phyloP scores from a whole-genome alignment of 306 rosid genomes.

The Vigna nakashimae region DNA sequence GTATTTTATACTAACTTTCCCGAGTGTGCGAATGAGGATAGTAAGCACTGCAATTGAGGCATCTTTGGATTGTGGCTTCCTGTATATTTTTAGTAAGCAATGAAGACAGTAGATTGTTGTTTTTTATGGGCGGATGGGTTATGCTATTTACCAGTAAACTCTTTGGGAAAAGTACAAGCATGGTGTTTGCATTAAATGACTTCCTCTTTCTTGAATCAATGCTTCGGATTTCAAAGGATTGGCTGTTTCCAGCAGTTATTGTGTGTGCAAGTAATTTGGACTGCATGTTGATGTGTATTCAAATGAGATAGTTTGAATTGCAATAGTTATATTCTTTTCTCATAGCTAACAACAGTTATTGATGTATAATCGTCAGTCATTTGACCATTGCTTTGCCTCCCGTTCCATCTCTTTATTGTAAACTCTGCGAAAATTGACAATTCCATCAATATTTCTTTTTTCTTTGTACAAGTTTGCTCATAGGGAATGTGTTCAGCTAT shows the following conservation, averaged over 20 bases:
- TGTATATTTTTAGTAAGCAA: not conserved
- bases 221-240: not conserved
- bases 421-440: not conserved
- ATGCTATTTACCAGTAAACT: not conserved
- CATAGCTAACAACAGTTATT: not conserved
- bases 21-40: not conserved
- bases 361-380: not conserved
- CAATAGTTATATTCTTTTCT: not conserved
- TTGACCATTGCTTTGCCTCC: not conserved
- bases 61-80: not conserved
- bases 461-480: slow-evolving; percentile 65
- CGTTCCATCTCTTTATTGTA: not conserved
- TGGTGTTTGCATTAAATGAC: not conserved
- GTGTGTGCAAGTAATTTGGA: not conserved
- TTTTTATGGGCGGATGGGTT: not conserved
- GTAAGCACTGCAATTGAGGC: not conserved
- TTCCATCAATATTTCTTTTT: not conserved
- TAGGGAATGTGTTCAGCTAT: slow-evolving; percentile 67
- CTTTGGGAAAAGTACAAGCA: not conserved
- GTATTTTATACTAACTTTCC: slow-evolving; percentile 35
- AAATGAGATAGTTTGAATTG: not conserved
- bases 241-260: not conserved
- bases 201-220: not conserved
- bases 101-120: not conserved
- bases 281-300: not conserved